phyloP scores from a whole-genome alignment of 192 early-diverging fungal species.

The Coemansia sp. region DNA sequence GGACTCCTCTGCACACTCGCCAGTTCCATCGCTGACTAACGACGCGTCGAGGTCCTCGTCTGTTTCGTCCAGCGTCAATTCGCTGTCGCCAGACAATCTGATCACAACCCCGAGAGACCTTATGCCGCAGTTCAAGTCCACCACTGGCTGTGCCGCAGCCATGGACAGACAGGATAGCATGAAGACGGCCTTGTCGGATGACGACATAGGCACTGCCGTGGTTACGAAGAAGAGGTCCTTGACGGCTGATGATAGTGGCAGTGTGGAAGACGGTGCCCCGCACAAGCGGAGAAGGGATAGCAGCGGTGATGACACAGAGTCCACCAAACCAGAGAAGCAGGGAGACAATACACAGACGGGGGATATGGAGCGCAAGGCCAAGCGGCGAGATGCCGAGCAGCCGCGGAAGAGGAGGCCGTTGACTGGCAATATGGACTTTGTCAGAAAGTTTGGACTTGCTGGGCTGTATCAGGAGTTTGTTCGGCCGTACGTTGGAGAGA shows the following conservation, averaged over 20 bases:
- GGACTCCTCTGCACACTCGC: conserved; percentile 25
- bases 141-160: not conserved
- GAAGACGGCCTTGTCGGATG: conserved; percentile 4
- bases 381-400: conserved; percentile 1
- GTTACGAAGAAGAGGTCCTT: not conserved
- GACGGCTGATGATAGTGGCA: not conserved
- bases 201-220: not conserved
- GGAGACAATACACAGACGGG: not conserved
- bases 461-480: conserved; percentile 43
- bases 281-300: conserved; percentile 1
- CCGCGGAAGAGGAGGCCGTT: conserved; percentile 16
- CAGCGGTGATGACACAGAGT: not conserved
- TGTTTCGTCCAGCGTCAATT: conserved; percentile 48
- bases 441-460: conserved; percentile 26
- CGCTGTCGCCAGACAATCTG: conserved; percentile 37
- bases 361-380: conserved; percentile 7
- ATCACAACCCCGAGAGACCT: conserved; percentile 34
- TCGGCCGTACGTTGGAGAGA: conserved; percentile 28
- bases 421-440: conserved; percentile 46
- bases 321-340: not conserved
- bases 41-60: conserved; percentile 36
- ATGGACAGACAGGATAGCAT: not conserved
- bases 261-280: not conserved
- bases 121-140: conserved; percentile 32
- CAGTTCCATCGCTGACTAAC: conserved; percentile 48